phyloP scores from a whole-genome alignment of 1,284 basidiomycete species.

The Tetrapyrgos nigripes region DNA sequence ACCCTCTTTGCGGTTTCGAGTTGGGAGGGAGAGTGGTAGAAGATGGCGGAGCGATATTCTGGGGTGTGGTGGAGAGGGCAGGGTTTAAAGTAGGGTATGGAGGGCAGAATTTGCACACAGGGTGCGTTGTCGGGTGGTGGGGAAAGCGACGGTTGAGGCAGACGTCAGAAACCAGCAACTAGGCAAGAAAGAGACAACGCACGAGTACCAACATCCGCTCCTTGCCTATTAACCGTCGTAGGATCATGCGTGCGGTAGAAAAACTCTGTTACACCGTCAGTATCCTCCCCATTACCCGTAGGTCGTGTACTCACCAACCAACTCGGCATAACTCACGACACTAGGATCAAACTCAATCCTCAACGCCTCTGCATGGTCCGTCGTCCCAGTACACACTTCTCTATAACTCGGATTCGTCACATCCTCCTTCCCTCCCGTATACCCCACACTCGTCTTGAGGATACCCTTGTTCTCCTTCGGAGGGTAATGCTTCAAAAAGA shows the following conservation, averaged over 20 bases:
- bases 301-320: constrained; percentile 65
- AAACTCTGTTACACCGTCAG: constrained; percentile 86
- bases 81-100: too few species aligned
- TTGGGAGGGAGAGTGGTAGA: constrained; percentile 83
- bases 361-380: constrained; percentile 91
- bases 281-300: too few species aligned
- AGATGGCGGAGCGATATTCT: constrained; percentile 97
- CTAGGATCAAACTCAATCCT: constrained; percentile 87
- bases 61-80: too few species aligned
- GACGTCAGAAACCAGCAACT: too few species aligned
- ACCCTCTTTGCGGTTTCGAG: constrained; percentile 77
- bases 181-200: too few species aligned
- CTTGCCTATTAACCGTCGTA: constrained; percentile 83
- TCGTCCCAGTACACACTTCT: constrained; percentile 82
- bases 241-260: constrained; percentile 97
- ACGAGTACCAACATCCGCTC: constrained; percentile 81
- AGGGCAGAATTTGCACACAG: too few species aligned
- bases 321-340: constrained; percentile 80
- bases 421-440: constrained; percentile 77
- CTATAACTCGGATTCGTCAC: constrained; percentile 70
- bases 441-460: constrained; percentile 79
- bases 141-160: too few species aligned
- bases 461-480: too few species aligned
- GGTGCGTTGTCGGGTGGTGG: too few species aligned
- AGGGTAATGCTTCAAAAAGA: constrained; percentile 86